phyloP scores from a whole-genome alignment of 73 alveolate species.

The Tetrahymena thermophila region DNA sequence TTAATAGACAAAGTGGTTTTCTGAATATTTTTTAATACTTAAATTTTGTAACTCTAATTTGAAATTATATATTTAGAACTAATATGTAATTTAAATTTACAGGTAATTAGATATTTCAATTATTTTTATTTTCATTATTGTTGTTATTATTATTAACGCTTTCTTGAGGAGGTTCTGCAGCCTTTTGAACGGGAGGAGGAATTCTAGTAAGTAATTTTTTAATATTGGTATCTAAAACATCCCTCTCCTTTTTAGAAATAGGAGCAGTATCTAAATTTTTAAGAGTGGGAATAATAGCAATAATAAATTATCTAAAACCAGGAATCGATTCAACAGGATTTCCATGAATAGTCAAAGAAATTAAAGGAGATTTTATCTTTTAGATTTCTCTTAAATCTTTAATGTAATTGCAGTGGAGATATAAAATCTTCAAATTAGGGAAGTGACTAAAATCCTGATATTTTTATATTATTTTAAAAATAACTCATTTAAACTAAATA shows the following conservation, averaged over 20 bases:
- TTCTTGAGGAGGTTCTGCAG: not conserved
- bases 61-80: not conserved
- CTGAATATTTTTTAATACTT: too few relatives aligned
- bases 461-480: not conserved
- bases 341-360: constrained; percentile 33
- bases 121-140: not conserved
- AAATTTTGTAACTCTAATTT: too few relatives aligned
- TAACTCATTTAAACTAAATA: not conserved
- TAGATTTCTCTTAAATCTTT: constrained; percentile 27
- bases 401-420: constrained; percentile 23
- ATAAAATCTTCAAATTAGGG: constrained; percentile 18
- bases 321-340: constrained; percentile 43
- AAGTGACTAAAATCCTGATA: constrained; percentile 21
- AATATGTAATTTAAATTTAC: too few relatives aligned
- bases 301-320: constrained; percentile 27
- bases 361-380: not conserved
- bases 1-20: too few relatives aligned
- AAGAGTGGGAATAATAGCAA: constrained; percentile 33
- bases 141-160: not conserved
- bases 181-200: not conserved
- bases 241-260: constrained; percentile 35
- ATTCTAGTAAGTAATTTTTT: not conserved
- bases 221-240: not conserved
- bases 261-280: constrained; percentile 34
- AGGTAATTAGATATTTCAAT: not conserved